Conservation (phyloP, 1,139 yeast genomes). For the Sugiyamaella castrensis region DNA sequence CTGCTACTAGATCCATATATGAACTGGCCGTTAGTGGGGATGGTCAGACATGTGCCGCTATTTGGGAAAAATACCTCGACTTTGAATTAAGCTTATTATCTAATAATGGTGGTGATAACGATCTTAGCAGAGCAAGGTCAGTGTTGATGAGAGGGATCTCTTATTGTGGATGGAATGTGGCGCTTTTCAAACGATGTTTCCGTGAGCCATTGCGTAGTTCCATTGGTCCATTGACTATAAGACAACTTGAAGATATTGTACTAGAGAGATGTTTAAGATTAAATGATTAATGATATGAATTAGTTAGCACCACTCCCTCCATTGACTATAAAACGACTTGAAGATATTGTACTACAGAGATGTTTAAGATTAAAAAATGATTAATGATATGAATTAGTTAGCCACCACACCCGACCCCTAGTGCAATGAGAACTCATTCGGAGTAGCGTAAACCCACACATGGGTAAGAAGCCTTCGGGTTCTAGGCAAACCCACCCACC, state of each 20-base stretch:
- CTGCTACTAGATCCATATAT: conserved; percentile 1
- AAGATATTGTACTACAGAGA: not conserved
- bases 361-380: not conserved
- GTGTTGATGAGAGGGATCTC: conserved; percentile 2
- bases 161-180: conserved; percentile 7
- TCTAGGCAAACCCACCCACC: not conserved
- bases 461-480: too few relatives aligned
- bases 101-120: not conserved
- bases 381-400: not conserved
- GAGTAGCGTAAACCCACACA: too few relatives aligned
- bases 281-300: not conserved
- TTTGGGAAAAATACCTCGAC: conserved; percentile 2
- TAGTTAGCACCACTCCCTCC: not conserved
- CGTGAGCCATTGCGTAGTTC: conserved; percentile 1
- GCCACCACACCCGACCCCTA: not conserved
- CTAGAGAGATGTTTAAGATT: not conserved
- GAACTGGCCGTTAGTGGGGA: conserved; percentile 2
- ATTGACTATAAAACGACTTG: not conserved
- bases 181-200: not conserved
- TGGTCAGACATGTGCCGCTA: not conserved
- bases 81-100: not conserved
- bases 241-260: not conserved
- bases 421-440: too few relatives aligned
- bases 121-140: conserved; percentile 2
- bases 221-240: not conserved